These are phyloP conservation scores for Rosa persica DNA, from an alignment of 306 rosid genomes.

Conservation along the genomic window DNA sequence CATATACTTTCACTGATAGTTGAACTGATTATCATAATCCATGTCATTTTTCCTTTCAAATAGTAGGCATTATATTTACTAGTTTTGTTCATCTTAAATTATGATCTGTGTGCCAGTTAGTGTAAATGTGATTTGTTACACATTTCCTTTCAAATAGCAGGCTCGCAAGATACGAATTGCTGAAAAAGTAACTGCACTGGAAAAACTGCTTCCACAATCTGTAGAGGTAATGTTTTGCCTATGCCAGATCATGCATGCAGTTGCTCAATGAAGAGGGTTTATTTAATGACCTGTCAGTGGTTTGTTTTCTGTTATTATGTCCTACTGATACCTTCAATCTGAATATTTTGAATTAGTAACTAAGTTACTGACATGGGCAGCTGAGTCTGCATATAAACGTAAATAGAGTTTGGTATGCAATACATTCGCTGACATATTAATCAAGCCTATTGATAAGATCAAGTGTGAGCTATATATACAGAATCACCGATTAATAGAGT, in stretches of 20 bases:
- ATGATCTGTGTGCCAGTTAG: not conserved
- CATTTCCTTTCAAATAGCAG: no score
- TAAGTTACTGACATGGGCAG: not conserved
- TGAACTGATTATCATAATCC: not conserved
- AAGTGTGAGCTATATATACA: not conserved
- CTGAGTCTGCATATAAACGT: not conserved
- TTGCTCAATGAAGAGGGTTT: not conserved
- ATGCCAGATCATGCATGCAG: not conserved
- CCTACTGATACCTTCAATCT: not conserved
- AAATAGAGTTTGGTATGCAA: not conserved
- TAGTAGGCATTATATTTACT: constrained; percentile 11
- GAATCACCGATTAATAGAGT: not conserved
- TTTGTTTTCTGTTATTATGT: not conserved
- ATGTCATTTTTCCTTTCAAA: constrained; percentile 8
- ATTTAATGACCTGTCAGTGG: constrained; percentile 7
- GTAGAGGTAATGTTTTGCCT: constrained; percentile 49
- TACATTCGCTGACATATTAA: not conserved
- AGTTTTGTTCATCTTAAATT: constrained; percentile 9
- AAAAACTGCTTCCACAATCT: constrained; percentile 66
- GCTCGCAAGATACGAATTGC: constrained; percentile 62
- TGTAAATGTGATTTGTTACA: no score
- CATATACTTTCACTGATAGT: constrained; percentile 12
- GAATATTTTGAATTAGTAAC: not conserved
- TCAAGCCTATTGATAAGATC: not conserved
- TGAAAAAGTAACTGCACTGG: constrained; percentile 64